Evolutionary conservation across 2,329 filamentous ascomycete genomes (phyloP), one percentile per base, ranked within the genome.

Genomic region (Aureobasidium musti): DNA sequence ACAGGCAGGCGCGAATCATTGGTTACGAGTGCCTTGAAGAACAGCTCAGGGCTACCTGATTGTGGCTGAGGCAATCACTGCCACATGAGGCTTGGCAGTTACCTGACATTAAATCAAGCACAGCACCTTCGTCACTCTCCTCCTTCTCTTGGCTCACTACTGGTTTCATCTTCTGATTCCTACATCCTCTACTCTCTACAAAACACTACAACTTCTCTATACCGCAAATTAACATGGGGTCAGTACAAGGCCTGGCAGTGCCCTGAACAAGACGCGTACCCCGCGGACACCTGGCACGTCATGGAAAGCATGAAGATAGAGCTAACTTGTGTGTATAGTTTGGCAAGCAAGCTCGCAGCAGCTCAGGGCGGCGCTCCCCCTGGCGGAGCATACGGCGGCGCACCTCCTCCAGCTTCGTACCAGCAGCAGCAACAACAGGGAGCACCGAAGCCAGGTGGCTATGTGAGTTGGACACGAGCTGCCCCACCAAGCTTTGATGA

Each of bases 381-480:
- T 54, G 70, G 71, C 67, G 77, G 76, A 47, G 64, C 57, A 35
- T 65, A 66, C 50, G 61, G 66, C 23, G 72, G 68, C 30, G 75
- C 74, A 67, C 74, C 76, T 71, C 73, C 76, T 17, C 63, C 66
- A 37, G 53, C 53, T 43, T 63, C 59, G 21, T 63, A 63, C 45
- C 73, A 74, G 68, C 79, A 67, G 52, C 65, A 68, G 43, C 59
- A 63, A 17, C 37, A 45, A 19, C 45, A 52, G 35, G 67, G 66
- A 45, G 66, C 59, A 56, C 66, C 61, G 30, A 66, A 74, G 66
- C 75, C 74, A 69, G 78, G 79, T 71, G 79, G 80, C 77, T 85
- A 86, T 76, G 84, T 86, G 78, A 82, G 84, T 84, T 63, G 45
- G 37, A 59, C 14, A 43, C 54, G 56, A 57, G 53, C 69, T 67